These are phyloP conservation scores for Adansonia madagascariensis DNA, from an alignment of 441 rosid genomes.

Conservation along the genomic window DNA sequence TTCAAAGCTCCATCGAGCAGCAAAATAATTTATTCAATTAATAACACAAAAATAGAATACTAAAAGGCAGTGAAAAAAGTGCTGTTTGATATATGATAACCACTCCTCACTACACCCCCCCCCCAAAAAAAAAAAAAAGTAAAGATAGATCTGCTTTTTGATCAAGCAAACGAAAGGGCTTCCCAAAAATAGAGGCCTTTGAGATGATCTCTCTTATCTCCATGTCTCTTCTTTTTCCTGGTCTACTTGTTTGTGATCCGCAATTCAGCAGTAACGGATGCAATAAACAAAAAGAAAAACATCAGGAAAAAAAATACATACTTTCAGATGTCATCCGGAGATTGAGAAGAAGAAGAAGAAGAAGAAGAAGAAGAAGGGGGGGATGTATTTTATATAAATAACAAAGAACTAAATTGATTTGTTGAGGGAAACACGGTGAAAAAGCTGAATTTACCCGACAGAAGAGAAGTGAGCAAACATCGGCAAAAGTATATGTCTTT, in stretches of 20 bases:
- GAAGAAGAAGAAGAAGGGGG: background rate
- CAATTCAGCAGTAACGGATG: too few species aligned
- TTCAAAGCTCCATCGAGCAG: slow-evolving; percentile 27
- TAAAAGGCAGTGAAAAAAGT: background rate
- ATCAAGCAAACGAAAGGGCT: background rate
- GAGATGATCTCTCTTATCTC: too few species aligned
- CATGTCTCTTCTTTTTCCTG: too few species aligned
- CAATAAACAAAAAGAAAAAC: background rate
- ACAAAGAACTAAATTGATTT: too few species aligned
- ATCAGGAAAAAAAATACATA: background rate
- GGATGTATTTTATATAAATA: too few species aligned
- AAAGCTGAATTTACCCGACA: slow-evolving; percentile 39
- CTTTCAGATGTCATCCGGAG: background rate
- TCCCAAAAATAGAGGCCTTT: background rate
- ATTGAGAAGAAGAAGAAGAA: slow-evolving; percentile 12
- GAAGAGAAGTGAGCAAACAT: slow-evolving; percentile 70
- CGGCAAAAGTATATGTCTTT: slow-evolving; percentile 39
- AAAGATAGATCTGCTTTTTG: background rate
- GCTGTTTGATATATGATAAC: background rate
- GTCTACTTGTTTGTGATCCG: background rate
- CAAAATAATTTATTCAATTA: background rate
- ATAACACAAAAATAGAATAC: background rate
- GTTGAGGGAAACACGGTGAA: background rate
- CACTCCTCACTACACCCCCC: too few species aligned
- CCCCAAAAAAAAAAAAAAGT: too few species aligned